These are phyloP conservation scores for Wickerhamiella sergipiensis DNA, from an alignment of 805 yeast genomes.

Conservation along the genomic window DNA sequence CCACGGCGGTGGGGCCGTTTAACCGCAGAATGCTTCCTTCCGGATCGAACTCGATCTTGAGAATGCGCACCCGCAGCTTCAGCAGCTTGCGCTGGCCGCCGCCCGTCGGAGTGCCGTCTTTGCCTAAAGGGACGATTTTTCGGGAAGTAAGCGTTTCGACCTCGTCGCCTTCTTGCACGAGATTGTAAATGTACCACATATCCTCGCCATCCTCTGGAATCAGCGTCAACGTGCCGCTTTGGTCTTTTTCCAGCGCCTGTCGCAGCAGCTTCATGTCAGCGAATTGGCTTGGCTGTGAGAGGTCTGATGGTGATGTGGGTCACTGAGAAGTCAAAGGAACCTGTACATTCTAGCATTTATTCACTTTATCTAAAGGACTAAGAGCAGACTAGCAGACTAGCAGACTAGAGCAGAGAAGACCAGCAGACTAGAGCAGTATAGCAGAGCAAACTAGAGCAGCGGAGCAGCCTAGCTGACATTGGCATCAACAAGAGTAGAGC, in stretches of 20 bases:
- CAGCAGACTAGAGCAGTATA: too few species aligned
- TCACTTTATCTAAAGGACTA: too few species aligned
- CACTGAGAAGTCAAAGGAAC: too few species aligned
- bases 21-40: slow-evolving; percentile 63
- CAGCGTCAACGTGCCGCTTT: slow-evolving; percentile 50
- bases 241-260: slow-evolving; percentile 40
- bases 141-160: slow-evolving; percentile 56
- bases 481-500: slow-evolving; percentile 59
- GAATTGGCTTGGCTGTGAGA: not conserved
- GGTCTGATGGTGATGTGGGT: not conserved
- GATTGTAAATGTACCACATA: slow-evolving; percentile 74
- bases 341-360: too few species aligned
- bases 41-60: slow-evolving; percentile 65
- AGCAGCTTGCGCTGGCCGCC: slow-evolving; percentile 42
- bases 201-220: slow-evolving; percentile 85
- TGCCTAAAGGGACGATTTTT: slow-evolving; percentile 34
- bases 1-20: slow-evolving; percentile 54
- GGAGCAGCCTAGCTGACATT: slow-evolving; percentile 63
- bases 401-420: too few species aligned
- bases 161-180: slow-evolving; percentile 64
- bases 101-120: slow-evolving; percentile 24
- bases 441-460: too few species aligned
- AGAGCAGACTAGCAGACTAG: too few species aligned
- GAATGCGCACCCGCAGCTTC: slow-evolving; percentile 45
- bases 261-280: slow-evolving; percentile 42